Conservation (phyloP, 768 basidiomycete species). For the Tulasnella sp. region DNA sequence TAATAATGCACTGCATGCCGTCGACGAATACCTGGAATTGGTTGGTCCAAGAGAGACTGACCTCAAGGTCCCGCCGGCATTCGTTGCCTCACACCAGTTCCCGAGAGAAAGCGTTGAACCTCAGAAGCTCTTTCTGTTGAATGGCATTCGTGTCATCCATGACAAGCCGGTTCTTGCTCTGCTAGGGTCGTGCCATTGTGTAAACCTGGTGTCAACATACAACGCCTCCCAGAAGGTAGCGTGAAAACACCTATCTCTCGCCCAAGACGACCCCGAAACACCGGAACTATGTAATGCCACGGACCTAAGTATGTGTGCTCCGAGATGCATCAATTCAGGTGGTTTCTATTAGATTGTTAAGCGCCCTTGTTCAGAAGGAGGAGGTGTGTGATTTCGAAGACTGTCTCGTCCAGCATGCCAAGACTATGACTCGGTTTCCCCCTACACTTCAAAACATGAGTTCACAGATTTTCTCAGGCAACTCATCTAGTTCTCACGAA, state of each 20-base stretch:
- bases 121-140: too few species aligned
- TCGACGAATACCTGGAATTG: neutral
- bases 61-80: too few species aligned
- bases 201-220: too few species aligned
- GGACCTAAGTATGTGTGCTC: neutral
- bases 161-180: too few species aligned
- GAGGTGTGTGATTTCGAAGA: neutral
- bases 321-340: neutral
- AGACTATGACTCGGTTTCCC: neutral
- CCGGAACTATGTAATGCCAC: too few species aligned
- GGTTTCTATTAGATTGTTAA: neutral
- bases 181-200: too few species aligned
- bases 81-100: too few species aligned
- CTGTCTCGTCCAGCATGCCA: neutral
- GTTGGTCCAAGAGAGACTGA: neutral
- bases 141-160: too few species aligned
- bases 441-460: neutral
- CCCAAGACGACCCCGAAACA: too few species aligned
- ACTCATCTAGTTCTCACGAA: neutral
- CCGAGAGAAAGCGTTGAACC: too few species aligned
- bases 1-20: neutral
- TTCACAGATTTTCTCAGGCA: neutral
- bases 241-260: too few species aligned
- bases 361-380: neutral
- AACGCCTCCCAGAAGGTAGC: too few species aligned